Conservation (phyloP, 2,329 filamentous ascomycete species). For the Westerdykella aurantiaca region DNA sequence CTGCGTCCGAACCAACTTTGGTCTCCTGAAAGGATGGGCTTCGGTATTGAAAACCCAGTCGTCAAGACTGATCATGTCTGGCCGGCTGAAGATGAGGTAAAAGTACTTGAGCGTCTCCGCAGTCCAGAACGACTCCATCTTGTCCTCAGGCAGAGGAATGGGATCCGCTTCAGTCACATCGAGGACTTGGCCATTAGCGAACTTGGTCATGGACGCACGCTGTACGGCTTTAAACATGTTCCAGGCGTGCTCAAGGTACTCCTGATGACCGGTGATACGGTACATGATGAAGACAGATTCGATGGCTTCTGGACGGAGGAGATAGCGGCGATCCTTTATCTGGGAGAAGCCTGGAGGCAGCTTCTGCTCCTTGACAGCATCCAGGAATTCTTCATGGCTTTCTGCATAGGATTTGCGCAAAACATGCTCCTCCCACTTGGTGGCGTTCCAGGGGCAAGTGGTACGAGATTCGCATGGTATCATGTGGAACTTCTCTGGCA, state of each 20-base stretch:
- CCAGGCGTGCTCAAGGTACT: slow-evolving; percentile 42
- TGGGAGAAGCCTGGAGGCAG: slow-evolving; percentile 39
- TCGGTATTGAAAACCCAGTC: slow-evolving; percentile 49
- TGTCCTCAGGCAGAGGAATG: slow-evolving; percentile 24
- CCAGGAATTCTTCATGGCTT: slow-evolving; percentile 10
- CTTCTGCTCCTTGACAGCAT: slow-evolving; percentile 12
- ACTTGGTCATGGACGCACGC: slow-evolving; percentile 34
- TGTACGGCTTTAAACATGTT: slow-evolving; percentile 44
- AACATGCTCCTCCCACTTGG: slow-evolving; percentile 43
- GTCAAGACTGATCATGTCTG: slow-evolving; percentile 42
- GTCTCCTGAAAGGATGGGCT: slow-evolving; percentile 43
- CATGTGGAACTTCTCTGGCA: slow-evolving; percentile 54
- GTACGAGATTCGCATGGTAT: slow-evolving; percentile 41
- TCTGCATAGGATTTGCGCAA: slow-evolving; percentile 15
- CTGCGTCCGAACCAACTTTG: slow-evolving; percentile 8
- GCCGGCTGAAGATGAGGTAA: slow-evolving; percentile 43
- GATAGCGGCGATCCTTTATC: slow-evolving; percentile 40
- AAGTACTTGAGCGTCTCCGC: slow-evolving; percentile 50
- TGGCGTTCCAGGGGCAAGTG: slow-evolving; percentile 51
- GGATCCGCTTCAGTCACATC: slow-evolving; percentile 35
- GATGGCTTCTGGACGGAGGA: slow-evolving; percentile 52
- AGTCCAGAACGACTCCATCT: slow-evolving; percentile 44
- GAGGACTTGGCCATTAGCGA: slow-evolving; percentile 42
- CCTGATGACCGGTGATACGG: slow-evolving; percentile 51
- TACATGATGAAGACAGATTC: slow-evolving; percentile 57